Evolutionary conservation across 208 protist species (phyloP), one percentile per base, ranked within the genome.

Genomic region (Angomonas deanei): DNA sequence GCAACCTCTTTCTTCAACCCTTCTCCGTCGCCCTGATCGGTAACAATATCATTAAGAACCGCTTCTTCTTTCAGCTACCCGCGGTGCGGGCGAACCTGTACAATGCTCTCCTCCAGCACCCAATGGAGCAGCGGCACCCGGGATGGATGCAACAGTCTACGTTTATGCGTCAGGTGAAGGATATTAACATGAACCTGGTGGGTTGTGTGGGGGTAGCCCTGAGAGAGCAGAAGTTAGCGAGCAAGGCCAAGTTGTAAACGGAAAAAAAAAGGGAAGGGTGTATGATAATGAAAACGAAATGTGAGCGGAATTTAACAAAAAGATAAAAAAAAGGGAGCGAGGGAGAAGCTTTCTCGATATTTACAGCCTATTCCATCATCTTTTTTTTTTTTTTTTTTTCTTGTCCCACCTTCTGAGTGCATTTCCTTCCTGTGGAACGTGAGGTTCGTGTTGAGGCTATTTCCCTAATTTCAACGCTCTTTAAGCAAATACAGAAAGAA

Each of bases 121-220:
- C 80, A n/a, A 88, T 87, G 80, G 80, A 91, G 66, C 64, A 64
- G 27, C 68, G 47, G 5, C 11, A 74, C 42, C 73, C 62, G 28
- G 65, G 68, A 1, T 86, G 85, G 23, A 65, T 86, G 33, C 72
- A 76, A 27, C 80, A 78, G 34, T 72, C 78, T 28, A 84, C 80
- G 19, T 78, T 86, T 21, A 52, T 91, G 61, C 80, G 84, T 1
- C 84, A 91, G 74, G 71, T 74, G 38, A 78, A 76, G 42, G 56
- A 63, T n/a, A 61, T 85, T 1, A 91, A 91, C 58, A 53, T 91
- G 63, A 91, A 91, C 64, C 33, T 91, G 1, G 54, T 91, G 13
- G 84, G 84, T 38, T 87, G 84, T 69, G 81, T 78, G 47, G 76
- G 69, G 34, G 84, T 77, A 46, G 84, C 70, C 17, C 59, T 42